These are phyloP conservation scores for Earliella scabrosa DNA, from an alignment of 1,284 basidiomycete genomes.

Conservation along the genomic window DNA sequence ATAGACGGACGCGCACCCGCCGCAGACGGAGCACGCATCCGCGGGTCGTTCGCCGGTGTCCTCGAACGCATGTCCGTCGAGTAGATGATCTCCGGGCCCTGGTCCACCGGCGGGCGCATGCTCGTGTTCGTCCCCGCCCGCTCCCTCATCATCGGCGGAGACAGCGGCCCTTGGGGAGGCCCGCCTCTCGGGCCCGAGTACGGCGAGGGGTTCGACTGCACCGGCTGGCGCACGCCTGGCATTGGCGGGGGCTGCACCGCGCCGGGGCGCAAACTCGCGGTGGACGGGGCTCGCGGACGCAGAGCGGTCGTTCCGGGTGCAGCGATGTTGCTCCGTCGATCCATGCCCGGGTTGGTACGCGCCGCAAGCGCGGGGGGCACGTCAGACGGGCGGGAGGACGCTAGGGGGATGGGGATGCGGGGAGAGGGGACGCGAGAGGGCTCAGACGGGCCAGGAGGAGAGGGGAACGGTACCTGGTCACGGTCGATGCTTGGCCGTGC, in stretches of 20 bases:
- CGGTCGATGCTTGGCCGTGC: conserved; percentile 15
- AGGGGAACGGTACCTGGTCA: conserved; percentile 18
- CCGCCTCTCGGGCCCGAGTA: conserved; percentile 8
- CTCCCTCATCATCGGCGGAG: conserved; percentile 18
- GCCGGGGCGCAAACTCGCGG: conserved; percentile 23
- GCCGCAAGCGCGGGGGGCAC: conserved; percentile 17
- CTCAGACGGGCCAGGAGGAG: conserved; percentile 17
- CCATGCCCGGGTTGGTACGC: conserved; percentile 16
- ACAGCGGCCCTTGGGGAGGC: conserved; percentile 10
- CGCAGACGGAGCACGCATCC: conserved; percentile 25
- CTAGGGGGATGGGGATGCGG: conserved; percentile 8
- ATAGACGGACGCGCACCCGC: conserved; percentile 23
- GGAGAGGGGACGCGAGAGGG: conserved; percentile 17
- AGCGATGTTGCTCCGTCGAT: conserved; percentile 19
- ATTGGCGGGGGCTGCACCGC: conserved; percentile 2
- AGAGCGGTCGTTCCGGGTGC: conserved; percentile 14
- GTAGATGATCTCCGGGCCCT: conserved; percentile 29
- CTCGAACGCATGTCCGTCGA: conserved; percentile 23
- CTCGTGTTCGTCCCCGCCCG: conserved; percentile 29
- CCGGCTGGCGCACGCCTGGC: conserved; percentile 27
- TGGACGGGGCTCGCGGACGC: conserved; percentile 26
- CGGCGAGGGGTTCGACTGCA: conserved; percentile 26
- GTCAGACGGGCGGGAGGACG: conserved; percentile 11
- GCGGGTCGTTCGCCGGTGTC: conserved; percentile 22
- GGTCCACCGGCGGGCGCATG: conserved; percentile 15